Conservation (phyloP, 768 basidiomycete species). For the Suillus luteus region DNA sequence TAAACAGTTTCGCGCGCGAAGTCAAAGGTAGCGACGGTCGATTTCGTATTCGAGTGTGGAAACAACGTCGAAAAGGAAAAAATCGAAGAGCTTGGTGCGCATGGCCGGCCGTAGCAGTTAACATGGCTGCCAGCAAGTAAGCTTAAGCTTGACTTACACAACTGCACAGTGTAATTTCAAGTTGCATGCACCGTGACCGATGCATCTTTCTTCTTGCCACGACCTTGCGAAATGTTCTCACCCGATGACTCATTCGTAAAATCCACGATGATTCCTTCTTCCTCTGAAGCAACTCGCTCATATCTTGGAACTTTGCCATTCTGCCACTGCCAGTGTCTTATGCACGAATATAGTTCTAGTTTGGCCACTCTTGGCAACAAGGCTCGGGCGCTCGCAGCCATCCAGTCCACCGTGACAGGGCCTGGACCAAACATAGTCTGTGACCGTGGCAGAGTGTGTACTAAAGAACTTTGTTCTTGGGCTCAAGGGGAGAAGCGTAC, state of each 20-base stretch:
- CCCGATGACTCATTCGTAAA: background rate
- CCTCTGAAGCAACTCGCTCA: background rate
- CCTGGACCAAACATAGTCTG: background rate
- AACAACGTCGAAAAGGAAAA: background rate
- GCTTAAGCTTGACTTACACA: background rate
- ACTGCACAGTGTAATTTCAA: background rate
- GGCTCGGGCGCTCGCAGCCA: background rate
- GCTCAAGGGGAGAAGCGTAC: background rate
- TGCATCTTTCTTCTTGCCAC: conserved; percentile 2
- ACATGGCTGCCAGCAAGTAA: conserved; percentile 1
- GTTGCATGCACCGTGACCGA: background rate
- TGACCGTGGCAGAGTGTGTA: background rate
- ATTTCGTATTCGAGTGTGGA: conserved; percentile 1
- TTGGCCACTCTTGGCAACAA: background rate
- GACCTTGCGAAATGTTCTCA: conserved; percentile 6
- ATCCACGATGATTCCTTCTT: background rate
- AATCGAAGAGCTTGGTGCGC: background rate
- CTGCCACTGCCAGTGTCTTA: background rate
- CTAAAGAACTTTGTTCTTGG: background rate
- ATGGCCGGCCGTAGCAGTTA: background rate
- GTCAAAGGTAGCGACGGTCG: background rate
- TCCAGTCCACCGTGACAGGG: background rate
- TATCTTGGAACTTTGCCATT: background rate
- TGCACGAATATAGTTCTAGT: background rate
- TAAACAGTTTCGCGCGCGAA: background rate